Percentiles rank a stretch among this genome's conserved stretches.
phyloP scores from a whole-genome alignment of 768 basidiomycete species.

The Mycena floridula region DNA sequence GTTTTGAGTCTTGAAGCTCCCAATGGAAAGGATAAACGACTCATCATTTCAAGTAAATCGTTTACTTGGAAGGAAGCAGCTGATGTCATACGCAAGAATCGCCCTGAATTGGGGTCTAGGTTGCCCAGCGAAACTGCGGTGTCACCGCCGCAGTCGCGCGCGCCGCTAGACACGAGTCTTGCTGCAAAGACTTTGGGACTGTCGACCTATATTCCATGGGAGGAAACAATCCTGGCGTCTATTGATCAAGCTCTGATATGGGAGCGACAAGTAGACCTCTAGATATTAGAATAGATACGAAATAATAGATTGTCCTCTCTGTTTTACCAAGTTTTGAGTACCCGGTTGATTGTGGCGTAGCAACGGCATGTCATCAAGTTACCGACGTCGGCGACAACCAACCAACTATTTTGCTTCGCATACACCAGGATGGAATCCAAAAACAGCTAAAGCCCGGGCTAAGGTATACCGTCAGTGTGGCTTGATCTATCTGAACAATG shows the following conservation, averaged over 20 bases:
- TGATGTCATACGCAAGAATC: constrained; percentile 1
- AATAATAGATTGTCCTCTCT: no score
- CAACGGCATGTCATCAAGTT: no score
- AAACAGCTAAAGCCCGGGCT: no score
- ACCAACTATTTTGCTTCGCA: no score
- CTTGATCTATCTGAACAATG: no score
- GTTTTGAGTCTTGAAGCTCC: constrained; percentile 7
- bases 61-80: constrained; percentile 5
- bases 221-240: constrained; percentile 4
- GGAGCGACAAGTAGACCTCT: constrained; percentile 5
- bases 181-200: constrained; percentile 4
- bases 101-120: constrained; percentile 4
- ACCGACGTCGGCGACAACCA: no score
- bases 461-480: no score
- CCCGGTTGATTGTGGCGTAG: no score
- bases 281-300: no score
- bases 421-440: no score
- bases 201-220: constrained; percentile 1
- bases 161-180: constrained; percentile 3
- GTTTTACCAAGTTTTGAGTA: no score
- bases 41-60: constrained; percentile 1
- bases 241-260: constrained; percentile 4
- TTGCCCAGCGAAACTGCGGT: constrained; percentile 2
- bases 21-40: constrained; percentile 3
- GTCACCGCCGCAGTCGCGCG: constrained; percentile 2